phyloP scores from a whole-genome alignment of 176 grass and related monocot species.

The Melocanna baccifera region DNA sequence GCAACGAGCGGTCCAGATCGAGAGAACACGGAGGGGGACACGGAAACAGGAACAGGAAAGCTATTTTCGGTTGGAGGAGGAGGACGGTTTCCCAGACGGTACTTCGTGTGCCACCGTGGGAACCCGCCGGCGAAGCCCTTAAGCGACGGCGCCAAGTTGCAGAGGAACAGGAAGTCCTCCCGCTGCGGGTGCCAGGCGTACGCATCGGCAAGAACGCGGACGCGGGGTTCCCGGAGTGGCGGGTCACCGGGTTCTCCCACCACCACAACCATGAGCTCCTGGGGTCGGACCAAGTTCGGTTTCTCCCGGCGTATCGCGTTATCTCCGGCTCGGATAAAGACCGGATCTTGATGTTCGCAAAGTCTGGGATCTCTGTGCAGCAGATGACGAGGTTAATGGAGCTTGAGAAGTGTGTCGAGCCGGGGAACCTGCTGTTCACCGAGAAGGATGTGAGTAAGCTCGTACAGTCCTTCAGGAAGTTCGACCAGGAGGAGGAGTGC shows the following conservation, averaged over 20 bases:
- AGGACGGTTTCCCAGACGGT: conserved; percentile 36
- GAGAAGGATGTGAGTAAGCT: conserved; percentile 86
- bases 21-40: too few species aligned
- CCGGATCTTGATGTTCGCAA: conserved; percentile 57
- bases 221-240: conserved; percentile 44
- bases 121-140: conserved; percentile 59
- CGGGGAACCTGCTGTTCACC: conserved; percentile 59
- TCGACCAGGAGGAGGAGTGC: conserved; percentile 45
- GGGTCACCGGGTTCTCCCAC: conserved; percentile 66
- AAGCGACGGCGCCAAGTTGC: conserved; percentile 35
- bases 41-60: too few species aligned
- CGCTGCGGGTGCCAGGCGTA: conserved; percentile 77
- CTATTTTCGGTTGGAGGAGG: too few species aligned
- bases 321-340: conserved; percentile 54
- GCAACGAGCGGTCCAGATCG: too few species aligned
- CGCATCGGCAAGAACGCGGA: conserved; percentile 48
- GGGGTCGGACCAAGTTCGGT: conserved; percentile 48
- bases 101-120: conserved; percentile 83
- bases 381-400: conserved; percentile 78
- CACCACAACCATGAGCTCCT: conserved; percentile 69
- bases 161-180: conserved; percentile 65
- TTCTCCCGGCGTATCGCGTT: conserved; percentile 50
- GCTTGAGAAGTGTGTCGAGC: conserved; percentile 63
- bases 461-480: conserved; percentile 63
- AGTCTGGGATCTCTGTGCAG: conserved; percentile 64